Evolutionary conservation across 352 stramenopile species (phyloP), one percentile per base, ranked within the genome.

Genomic region (Phytophthora vignae): DNA sequence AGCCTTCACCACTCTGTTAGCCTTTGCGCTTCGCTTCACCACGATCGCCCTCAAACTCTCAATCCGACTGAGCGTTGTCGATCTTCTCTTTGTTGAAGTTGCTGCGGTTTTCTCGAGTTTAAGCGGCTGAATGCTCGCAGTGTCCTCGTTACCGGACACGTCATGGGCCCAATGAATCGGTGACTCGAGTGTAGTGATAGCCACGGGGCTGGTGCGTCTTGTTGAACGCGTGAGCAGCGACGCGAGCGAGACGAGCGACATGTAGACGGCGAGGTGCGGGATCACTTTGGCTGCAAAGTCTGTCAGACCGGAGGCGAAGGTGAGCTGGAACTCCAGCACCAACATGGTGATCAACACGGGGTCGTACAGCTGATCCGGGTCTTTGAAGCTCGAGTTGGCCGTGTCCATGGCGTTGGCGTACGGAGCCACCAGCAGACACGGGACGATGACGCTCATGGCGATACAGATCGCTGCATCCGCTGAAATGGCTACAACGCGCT

Each of bases 391-490:
- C 2, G 33, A 55, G 17, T 58, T 57, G 14, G n/a, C n/a, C 4
- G 38, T 58, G 49, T 66, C 60, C 31, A 66, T 58, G 9, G 38
- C 19, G 6, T 55, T 55, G 5, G 40, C 21, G 19, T 66, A 66
- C 10, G 60, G 60, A 25, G 60, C 49, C 19, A 58, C n/a, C 2
- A 66, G 17, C 7, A 66, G 1, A 19, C 31, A 31, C 0, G 48
- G 49, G 7, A 66, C 48, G 4, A 66, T 22, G 25, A 66, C 49
- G 8, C 19, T n/a, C 59, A 66, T 66, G 1, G 49, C 60, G 15
- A 67, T 54, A 15, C 33, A 67, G 46, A 67, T 60, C 14, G 21
- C 36, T 10, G 52, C 60, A 12, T 67, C 60, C 15, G 36, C 33
- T 9, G 50, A 55, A 7, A 67, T 15, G 17, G 50, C 46, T 29